phyloP scores from a whole-genome alignment of 2,329 filamentous ascomycete genomes.

The Sporothrix globosa region DNA sequence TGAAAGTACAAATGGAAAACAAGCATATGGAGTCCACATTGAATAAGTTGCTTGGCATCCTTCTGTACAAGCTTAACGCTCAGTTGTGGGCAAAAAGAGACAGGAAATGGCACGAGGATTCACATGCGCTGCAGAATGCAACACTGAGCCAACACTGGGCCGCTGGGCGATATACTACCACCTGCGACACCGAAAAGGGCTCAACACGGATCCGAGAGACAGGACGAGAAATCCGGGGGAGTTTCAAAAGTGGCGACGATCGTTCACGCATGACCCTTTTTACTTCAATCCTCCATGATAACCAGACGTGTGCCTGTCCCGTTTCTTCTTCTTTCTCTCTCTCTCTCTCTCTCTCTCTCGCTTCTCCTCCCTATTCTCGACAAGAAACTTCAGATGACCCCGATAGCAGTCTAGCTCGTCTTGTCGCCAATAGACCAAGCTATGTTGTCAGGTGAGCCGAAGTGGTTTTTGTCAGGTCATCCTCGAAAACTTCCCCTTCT shows the following conservation, averaged over 20 bases:
- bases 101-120: background rate
- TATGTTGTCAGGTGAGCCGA: background rate
- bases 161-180: background rate
- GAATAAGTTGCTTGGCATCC: no score
- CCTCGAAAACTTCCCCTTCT: background rate
- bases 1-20: background rate
- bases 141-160: background rate
- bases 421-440: background rate
- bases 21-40: no score
- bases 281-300: slow-evolving; percentile 11
- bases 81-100: background rate
- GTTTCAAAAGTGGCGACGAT: slow-evolving; percentile 16
- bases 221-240: slow-evolving; percentile 23
- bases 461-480: background rate
- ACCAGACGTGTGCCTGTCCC: background rate
- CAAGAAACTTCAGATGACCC: background rate
- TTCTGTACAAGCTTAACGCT: background rate
- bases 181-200: slow-evolving; percentile 30
- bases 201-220: slow-evolving; percentile 43
- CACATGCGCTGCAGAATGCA: background rate
- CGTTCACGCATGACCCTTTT: background rate
- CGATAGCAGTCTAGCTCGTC: slow-evolving; percentile 1
- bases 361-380: background rate
- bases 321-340: background rate
- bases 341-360: background rate